Percentiles rank a stretch among this genome's conserved stretches.
phyloP scores from a whole-genome alignment of 2,329 filamentous ascomycete species.

The Cladosporium sp. region DNA sequence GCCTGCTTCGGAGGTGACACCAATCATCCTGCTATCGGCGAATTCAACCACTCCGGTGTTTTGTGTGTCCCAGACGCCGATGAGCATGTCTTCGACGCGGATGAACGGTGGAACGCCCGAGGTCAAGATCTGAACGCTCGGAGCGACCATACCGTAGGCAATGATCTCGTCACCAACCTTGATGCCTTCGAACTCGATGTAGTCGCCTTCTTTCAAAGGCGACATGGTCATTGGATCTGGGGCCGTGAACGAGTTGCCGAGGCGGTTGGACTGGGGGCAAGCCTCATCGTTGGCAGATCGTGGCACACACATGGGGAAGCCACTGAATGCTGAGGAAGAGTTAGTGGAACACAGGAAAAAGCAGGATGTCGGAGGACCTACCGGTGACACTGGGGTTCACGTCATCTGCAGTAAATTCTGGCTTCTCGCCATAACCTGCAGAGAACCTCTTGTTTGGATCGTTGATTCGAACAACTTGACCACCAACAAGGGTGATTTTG shows the following conservation, averaged over 20 bases:
- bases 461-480: conserved; percentile 19
- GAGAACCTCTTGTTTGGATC: conserved; percentile 21
- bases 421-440: conserved; percentile 31
- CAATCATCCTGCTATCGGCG: conserved; percentile 30
- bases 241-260: conserved; percentile 29
- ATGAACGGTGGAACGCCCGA: conserved; percentile 35
- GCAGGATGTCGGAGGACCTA: neutral
- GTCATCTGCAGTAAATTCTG: conserved; percentile 47
- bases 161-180: conserved; percentile 33
- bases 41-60: conserved; percentile 31
- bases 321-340: conserved; percentile 35
- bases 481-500: conserved; percentile 11
- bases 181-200: conserved; percentile 38
- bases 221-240: conserved; percentile 38
- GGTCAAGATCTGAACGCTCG: conserved; percentile 38
- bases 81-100: conserved; percentile 39
- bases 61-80: conserved; percentile 37
- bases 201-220: conserved; percentile 39
- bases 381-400: conserved; percentile 43
- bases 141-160: conserved; percentile 34
- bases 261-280: conserved; percentile 37
- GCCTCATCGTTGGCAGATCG: conserved; percentile 34
- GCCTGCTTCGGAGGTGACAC: conserved; percentile 38
- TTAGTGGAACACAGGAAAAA: neutral
- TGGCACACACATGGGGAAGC: conserved; percentile 53